Base-by-base conservation (phyloP, 1,139 yeast species). In the Casaregolazyma lundiana region DNA sequence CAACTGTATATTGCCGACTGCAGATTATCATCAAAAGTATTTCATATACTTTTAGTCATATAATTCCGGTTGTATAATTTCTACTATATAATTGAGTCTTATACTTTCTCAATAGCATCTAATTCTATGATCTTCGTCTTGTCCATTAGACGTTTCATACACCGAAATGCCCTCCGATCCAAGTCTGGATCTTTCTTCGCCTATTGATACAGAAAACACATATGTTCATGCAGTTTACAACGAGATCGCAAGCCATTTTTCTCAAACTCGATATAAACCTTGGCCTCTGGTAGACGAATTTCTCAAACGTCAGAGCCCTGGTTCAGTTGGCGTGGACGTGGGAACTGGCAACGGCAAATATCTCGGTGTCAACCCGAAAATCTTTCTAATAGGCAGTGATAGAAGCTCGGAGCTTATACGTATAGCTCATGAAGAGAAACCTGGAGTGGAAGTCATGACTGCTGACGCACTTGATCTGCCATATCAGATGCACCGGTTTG, bases 301-400 rank as follows among this genome's bases (percentile, higher is more conserved):
- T 61, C 68, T 92, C 42, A 62, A 58, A 17, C 57, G 56, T 1
- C 71, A 70, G 51, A 45, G 53, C 0, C 56, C 59, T 1, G 81
- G 81, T 5, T 63, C 75, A 3, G 53, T 80, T 6, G 85, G 85
- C 1, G 66, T 78, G 53, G 75, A 71, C 49, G 49, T 92, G 15
- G 98, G 98, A 0, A 92, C 97, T 64, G 98, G 98, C 2, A 92
- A 94, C 61, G 98, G 98, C 8, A 92, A 92, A 61, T 92, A 94
- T 61, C 66, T 92, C 47, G 77, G 76, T 2, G 76, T 89, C 8
- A 90, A 90, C 63, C 70, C 76, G 8, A 73, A 82, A 35, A 61
- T 92, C 3, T 82, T 64, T 56, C 74, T 90, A 19, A 64, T 92
- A 20, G 97, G 97, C 1, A 81, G 94, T 4, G 98, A 92, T 61